These are phyloP conservation scores for Debaryomyces fabryi DNA, from an alignment of 1,139 yeast genomes.

Conservation along the genomic window DNA sequence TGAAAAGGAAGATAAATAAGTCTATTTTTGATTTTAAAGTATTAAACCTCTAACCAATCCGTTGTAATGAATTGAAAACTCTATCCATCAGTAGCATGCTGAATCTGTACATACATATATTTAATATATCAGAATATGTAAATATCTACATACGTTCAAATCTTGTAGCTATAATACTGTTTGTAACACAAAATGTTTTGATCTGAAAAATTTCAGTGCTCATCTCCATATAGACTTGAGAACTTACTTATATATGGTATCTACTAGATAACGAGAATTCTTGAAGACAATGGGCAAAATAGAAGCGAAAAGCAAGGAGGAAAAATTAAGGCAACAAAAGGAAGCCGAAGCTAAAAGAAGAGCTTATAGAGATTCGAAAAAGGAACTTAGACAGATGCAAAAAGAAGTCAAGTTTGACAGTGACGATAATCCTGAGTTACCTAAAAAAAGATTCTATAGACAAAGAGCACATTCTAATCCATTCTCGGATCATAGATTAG, in stretches of 20 bases:
- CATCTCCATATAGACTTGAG: conserved; percentile 6
- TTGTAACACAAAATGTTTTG: conserved; percentile 6
- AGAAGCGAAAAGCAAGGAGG: conserved; percentile 23
- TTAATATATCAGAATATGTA: neutral
- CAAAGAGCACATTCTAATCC: conserved; percentile 99
- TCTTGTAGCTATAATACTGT: neutral
- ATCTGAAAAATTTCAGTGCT: conserved; percentile 7
- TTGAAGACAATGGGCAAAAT: conserved; percentile 5
- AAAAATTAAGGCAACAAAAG: conserved; percentile 29
- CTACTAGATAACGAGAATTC: neutral
- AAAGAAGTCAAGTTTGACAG: conserved; percentile 35
- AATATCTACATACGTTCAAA: neutral
- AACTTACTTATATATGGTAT: neutral
- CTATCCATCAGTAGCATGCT: conserved; percentile 4
- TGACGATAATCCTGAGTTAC: conserved; percentile 47
- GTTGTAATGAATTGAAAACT: neutral
- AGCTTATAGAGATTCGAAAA: conserved; percentile 42
- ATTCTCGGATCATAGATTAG: conserved; percentile 90
- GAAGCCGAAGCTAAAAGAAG: conserved; percentile 43
- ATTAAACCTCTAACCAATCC: neutral
- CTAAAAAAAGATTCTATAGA: conserved; percentile 85
- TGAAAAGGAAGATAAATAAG: conserved; percentile 17
- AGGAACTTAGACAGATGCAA: conserved; percentile 35
- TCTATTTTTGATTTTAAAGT: neutral
- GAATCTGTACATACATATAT: conserved; percentile 6